Base-by-base conservation (phyloP, 2,329 filamentous ascomycete genomes). In the Fusarium azukiicola region DNA sequence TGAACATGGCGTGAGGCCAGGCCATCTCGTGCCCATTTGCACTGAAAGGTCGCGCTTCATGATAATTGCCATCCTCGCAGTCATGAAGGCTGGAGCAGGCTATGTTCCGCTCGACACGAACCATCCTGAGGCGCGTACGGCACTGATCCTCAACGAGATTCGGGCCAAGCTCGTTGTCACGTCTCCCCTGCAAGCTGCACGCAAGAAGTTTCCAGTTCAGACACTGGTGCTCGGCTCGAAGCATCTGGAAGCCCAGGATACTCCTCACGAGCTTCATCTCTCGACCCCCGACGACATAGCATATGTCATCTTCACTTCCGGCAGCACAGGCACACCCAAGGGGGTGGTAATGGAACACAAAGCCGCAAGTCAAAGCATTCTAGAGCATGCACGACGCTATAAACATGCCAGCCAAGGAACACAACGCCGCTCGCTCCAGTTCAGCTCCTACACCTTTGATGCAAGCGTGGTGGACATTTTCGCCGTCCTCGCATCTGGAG, bases 361-460 rank as follows among this genome's bases (percentile, higher is more conserved):
- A 17, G 56, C 56, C 13, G 56, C 56, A 1, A 42, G 56, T 19
- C 56, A 10, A 23, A 61, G 56, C 14, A 61, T 61, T 23, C 36
- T 61, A 2, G 56, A 61, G n/a, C 56, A 61, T 61, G 56, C 56
- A 3, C 56, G 23, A 10, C 56, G 36, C 21, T 61, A 61, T 12
- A 36, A 61, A 4, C 56, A 61, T 16, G 21, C 36, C 2, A 61
- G 21, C 5, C 56, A 61, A 23, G 56, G 36, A 5, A 61, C 8
- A 12, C 56, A 6, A 7, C 56, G 56, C n/a, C 21, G 56, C 5
- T 61, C 56, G 11, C 36, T 78, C 2, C 75, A 79, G 21, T 79
- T 78, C 21, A 73, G 72, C 3, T 61, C 69, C 2, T 78, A 74
- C 17, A 69, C 68, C 3, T 78, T 68, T 5, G 74, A 74, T 49